Base-by-base conservation (phyloP, 106 monocot species). In the Dendrobium catenatum region DNA sequence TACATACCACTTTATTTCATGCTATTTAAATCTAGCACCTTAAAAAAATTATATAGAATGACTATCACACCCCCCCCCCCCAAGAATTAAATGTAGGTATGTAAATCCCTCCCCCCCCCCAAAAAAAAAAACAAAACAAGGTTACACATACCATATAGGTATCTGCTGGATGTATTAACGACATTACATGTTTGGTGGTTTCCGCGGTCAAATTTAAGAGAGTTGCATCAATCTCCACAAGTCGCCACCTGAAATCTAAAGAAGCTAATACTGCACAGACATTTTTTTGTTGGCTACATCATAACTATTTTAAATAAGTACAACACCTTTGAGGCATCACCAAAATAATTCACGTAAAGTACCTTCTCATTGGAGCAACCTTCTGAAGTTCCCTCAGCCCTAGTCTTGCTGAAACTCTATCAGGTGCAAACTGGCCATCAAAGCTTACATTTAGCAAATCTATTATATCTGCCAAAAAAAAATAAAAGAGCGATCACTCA, bases 391-490 rank as follows among this genome's bases (percentile, higher is more conserved):
- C 98, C 58, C 24, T 85, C 42, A 95, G 37, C 22, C 98, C 94
- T 58, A 68, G 76, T 83, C 84, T 86, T 46, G 89, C 94, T 74
- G 98, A 95, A 85, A 93, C 54, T 87, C 98, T 93, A 85, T 98
- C 98, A 72, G 98, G 98, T 83, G 98, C 98, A 88, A 84, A 85
- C 54, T 82, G 83, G 11, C 90, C 94, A 91, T 98, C 98, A 79
- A 98, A 98, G 83, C 98, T 95, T 74, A 95, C 94, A 93, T 95
- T 98, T 56, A 98, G 72, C 61, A 98, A 88, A 91, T 98, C 94
- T 82, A 98, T 91, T 42, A 79, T 78, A 81, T 84, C 98, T 98
- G 89, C 80, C 77, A n/a, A 67, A 77, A 77, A 81, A 68, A 61
- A 70, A 29, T 6, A 49, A 76, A 49, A 76, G 11, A 48, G 76